These are phyloP conservation scores for Ailanthus altissimus DNA, from an alignment of 345 rosid species.

Conservation along the genomic window DNA sequence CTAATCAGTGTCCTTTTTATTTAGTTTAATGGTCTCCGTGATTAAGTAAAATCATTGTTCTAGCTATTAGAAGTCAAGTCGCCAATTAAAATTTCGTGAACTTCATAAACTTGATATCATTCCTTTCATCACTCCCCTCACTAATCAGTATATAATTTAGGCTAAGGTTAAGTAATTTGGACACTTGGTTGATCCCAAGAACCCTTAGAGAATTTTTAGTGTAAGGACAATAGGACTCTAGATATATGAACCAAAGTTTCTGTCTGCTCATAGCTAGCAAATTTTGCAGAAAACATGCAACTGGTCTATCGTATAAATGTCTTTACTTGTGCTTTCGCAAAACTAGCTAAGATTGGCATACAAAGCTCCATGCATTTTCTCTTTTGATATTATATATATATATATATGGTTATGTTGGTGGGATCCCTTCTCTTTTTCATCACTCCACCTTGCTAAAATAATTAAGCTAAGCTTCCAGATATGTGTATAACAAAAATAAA, in stretches of 20 bases:
- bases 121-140: background rate
- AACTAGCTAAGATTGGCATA: background rate
- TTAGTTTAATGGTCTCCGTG: background rate
- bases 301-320: constrained; percentile 3
- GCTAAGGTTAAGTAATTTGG: too few species aligned
- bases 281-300: constrained; percentile 19
- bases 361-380: background rate
- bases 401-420: constrained; percentile 7
- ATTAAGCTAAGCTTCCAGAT: background rate
- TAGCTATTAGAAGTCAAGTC: background rate
- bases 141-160: background rate
- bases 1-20: background rate
- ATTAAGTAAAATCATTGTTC: background rate
- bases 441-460: background rate
- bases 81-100: background rate
- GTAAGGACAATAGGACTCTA: constrained; percentile 3
- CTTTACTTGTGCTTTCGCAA: background rate
- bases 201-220: background rate
- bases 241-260: constrained; percentile 3
- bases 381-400: constrained; percentile 3
- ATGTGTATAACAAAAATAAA: background rate
- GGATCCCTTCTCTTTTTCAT: constrained; percentile 2
- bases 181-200: background rate
- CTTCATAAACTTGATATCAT: background rate
- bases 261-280: background rate